Percentiles rank a stretch among this genome's conserved stretches.
Evolutionary conservation across 768 basidiomycete genomes (phyloP).

Genomic region (Phlegmacium glaucopus): DNA sequence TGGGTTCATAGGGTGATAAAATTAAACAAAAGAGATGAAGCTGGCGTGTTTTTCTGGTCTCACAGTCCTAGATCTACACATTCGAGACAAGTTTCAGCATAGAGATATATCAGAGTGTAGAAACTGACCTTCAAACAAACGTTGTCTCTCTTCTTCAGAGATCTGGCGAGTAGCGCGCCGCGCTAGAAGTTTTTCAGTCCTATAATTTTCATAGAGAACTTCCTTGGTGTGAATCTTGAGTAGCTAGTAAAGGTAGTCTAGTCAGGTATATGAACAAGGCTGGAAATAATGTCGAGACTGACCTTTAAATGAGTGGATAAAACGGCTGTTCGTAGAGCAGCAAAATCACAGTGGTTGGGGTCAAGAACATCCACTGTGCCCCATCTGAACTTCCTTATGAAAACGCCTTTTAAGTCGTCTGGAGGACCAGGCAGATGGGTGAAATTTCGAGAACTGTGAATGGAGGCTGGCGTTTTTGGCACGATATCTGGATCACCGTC

Average conservation of each 20-base stretch:
- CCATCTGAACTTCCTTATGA: conserved; percentile 81
- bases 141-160: conserved; percentile 68
- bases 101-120: too few species aligned
- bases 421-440: conserved; percentile 54
- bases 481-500: conserved; percentile 36
- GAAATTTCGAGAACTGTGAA: conserved; percentile 31
- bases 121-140: conserved; percentile 66
- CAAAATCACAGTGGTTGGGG: conserved; percentile 86
- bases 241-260: conserved; percentile 43
- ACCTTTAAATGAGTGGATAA: conserved; percentile 87
- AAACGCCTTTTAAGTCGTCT: conserved; percentile 69
- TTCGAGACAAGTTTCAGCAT: background rate
- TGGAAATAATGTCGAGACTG: conserved; percentile 14
- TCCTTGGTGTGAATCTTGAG: conserved; percentile 83
- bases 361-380: conserved; percentile 85
- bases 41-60: conserved; percentile 12
- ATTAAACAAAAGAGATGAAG: conserved; percentile 12
- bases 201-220: conserved; percentile 89
- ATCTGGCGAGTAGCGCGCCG: conserved; percentile 80
- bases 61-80: conserved; percentile 25
- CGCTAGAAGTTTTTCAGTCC: conserved; percentile 88
- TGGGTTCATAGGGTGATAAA: conserved; percentile 3
- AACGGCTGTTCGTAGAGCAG: conserved; percentile 78
- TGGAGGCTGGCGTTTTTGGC: conserved; percentile 35
- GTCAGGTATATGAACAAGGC: conserved; percentile 1